phyloP scores from a whole-genome alignment of 1,139 yeast genomes.

The Yamadazyma oceani region DNA sequence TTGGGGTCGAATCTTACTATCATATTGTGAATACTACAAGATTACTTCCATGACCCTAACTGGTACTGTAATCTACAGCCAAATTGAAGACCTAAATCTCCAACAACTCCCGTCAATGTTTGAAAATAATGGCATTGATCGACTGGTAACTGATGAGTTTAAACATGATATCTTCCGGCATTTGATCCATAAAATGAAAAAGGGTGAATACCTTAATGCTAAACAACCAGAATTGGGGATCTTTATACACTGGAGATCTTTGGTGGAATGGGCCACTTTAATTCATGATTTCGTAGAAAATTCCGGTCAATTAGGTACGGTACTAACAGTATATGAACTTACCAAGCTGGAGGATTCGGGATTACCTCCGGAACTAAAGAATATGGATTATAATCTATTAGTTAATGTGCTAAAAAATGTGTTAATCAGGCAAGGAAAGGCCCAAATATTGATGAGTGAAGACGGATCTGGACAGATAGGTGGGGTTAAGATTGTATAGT shows the following conservation, averaged over 20 bases:
- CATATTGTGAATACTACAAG: constrained; percentile 58
- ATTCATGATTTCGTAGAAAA: constrained; percentile 50
- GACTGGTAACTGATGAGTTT: constrained; percentile 57
- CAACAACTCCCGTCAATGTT: constrained; percentile 40
- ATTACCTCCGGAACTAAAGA: constrained; percentile 55
- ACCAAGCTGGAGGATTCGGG: constrained; percentile 63
- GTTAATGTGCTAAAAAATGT: constrained; percentile 52
- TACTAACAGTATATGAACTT: constrained; percentile 81
- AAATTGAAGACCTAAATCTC: constrained; percentile 21
- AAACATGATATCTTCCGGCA: constrained; percentile 54
- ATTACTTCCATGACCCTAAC: constrained; percentile 39
- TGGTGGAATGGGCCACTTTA: constrained; percentile 76
- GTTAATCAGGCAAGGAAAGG: constrained; percentile 66
- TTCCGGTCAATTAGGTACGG: constrained; percentile 76
- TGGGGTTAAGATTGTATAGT: constrained; percentile 63
- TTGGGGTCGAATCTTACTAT: constrained; percentile 44
- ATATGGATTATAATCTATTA: constrained; percentile 60
- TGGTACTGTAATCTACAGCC: constrained; percentile 30
- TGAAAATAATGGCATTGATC: constrained; percentile 48
- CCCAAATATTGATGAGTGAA: constrained; percentile 62
- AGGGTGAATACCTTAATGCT: constrained; percentile 53
- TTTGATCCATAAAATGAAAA: constrained; percentile 52
- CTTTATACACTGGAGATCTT: constrained; percentile 66
- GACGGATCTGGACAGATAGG: constrained; percentile 48
- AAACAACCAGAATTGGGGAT: constrained; percentile 46